Conservation (phyloP, 441 rosid genomes). For the Flueggea neowawraea region DNA sequence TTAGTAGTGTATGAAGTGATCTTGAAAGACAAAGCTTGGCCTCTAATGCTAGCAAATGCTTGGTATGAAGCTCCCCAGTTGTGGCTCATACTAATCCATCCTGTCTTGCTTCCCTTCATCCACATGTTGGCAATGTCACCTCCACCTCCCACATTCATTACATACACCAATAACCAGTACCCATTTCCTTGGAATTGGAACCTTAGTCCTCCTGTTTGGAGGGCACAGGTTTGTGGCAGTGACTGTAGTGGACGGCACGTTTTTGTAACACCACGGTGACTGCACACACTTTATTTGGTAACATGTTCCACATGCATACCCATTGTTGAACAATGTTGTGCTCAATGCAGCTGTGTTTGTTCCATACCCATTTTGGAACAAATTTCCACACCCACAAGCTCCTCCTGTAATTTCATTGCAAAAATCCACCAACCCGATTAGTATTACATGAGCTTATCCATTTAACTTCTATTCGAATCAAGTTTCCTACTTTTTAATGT, state of each 20-base stretch:
- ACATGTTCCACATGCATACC: conserved; percentile 75
- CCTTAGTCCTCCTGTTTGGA: conserved; percentile 67
- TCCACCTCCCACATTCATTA: conserved; percentile 83
- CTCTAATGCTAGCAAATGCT: conserved; percentile 66
- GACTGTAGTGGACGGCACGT: conserved; percentile 38
- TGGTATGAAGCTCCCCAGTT: conserved; percentile 95
- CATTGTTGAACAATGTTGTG: conserved; percentile 59
- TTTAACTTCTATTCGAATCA: too few relatives aligned
- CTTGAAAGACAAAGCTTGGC: conserved; percentile 84
- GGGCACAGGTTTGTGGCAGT: conserved; percentile 88
- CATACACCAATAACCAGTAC: conserved; percentile 77
- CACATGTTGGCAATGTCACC: conserved; percentile 75
- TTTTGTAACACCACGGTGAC: conserved; percentile 44
- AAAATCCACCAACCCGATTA: background rate
- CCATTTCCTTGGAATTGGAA: conserved; percentile 79
- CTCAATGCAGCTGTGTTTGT: conserved; percentile 66
- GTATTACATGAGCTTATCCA: too few relatives aligned
- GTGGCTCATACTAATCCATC: conserved; percentile 87
- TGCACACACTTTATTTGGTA: conserved; percentile 56
- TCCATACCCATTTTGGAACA: conserved; percentile 64
- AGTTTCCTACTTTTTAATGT: too few relatives aligned
- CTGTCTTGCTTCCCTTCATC: conserved; percentile 80
- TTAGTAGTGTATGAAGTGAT: conserved; percentile 58
- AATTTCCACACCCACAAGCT: conserved; percentile 86
- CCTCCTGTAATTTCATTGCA: conserved; percentile 44